phyloP scores from a whole-genome alignment of 2,329 filamentous ascomycete species.

The Talaromyces atroroseus region DNA sequence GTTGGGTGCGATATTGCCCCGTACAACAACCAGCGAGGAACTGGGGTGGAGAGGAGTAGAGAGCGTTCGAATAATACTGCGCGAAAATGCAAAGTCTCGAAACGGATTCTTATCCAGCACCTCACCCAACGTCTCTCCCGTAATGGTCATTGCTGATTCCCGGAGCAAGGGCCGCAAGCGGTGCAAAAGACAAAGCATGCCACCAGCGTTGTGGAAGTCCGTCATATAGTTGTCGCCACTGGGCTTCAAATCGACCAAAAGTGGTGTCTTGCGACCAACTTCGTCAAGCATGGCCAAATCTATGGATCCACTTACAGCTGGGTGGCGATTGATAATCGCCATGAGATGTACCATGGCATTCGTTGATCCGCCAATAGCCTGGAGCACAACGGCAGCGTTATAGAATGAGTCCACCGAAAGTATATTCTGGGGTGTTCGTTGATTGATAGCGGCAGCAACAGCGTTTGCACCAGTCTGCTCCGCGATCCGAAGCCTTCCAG shows the following conservation, averaged over 20 bases:
- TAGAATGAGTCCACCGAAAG: constrained; percentile 45
- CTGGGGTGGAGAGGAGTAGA: constrained; percentile 41
- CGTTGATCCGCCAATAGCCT: constrained; percentile 53
- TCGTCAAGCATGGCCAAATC: constrained; percentile 45
- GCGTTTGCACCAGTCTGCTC: constrained; percentile 50
- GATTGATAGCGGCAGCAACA: constrained; percentile 37
- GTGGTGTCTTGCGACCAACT: constrained; percentile 43
- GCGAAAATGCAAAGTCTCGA: constrained; percentile 37
- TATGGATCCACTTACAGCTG: constrained; percentile 41
- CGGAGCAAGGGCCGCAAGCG: constrained; percentile 43
- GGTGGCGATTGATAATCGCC: constrained; percentile 52
- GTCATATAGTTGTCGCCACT: constrained; percentile 52
- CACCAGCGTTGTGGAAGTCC: constrained; percentile 51
- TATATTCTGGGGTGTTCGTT: constrained; percentile 41
- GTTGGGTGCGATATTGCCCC: constrained; percentile 45
- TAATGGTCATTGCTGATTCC: constrained; percentile 43
- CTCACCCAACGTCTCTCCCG: constrained; percentile 45
- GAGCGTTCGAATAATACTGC: constrained; percentile 41
- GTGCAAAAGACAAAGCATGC: constrained; percentile 46
- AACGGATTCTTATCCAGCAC: constrained; percentile 41
- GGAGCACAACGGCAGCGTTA: constrained; percentile 50
- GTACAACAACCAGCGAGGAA: constrained; percentile 43
- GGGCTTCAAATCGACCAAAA: constrained; percentile 49
- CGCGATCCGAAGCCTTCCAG: constrained; percentile 47
- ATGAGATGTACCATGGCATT: constrained; percentile 52